phyloP scores from a whole-genome alignment of 352 stramenopile species.

The Phytophthora sansomeana region DNA sequence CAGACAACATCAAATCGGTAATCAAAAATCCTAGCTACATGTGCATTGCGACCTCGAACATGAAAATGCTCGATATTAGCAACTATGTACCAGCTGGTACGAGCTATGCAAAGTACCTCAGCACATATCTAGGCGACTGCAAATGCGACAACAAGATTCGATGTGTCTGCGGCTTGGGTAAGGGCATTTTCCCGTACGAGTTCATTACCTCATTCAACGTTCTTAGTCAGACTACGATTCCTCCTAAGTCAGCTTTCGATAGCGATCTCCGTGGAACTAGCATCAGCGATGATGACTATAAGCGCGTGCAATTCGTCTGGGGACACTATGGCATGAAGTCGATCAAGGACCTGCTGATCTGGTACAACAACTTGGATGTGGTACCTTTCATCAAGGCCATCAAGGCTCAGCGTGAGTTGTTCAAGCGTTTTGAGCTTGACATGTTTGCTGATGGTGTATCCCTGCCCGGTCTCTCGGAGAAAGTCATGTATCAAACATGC shows the following conservation, averaged over 20 bases:
- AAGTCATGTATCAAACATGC: slow-evolving; percentile 39
- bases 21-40: no score
- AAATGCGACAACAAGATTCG: slow-evolving; percentile 14
- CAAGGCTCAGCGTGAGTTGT: slow-evolving; percentile 25
- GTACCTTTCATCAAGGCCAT: slow-evolving; percentile 40
- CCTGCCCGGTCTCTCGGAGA: slow-evolving; percentile 24
- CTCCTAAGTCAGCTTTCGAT: no score
- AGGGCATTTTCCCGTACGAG: no score
- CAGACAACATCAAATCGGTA: slow-evolving; percentile 17
- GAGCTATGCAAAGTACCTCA: slow-evolving; percentile 38
- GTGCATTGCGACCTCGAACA: slow-evolving; percentile 28
- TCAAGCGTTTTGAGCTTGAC: slow-evolving; percentile 32
- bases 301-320: no score
- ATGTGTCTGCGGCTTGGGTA: no score
- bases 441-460: slow-evolving; percentile 40
- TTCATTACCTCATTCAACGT: no score
- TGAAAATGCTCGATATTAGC: slow-evolving; percentile 46
- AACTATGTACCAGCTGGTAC: slow-evolving; percentile 46
- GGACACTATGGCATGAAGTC: no score
- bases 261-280: no score
- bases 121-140: slow-evolving; percentile 38
- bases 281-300: no score
- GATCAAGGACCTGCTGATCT: no score
- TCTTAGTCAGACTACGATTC: no score
- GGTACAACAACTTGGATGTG: no score